Conservation (phyloP, 108 stramenopile species). For the Pseudonitzschia pungens region DNA sequence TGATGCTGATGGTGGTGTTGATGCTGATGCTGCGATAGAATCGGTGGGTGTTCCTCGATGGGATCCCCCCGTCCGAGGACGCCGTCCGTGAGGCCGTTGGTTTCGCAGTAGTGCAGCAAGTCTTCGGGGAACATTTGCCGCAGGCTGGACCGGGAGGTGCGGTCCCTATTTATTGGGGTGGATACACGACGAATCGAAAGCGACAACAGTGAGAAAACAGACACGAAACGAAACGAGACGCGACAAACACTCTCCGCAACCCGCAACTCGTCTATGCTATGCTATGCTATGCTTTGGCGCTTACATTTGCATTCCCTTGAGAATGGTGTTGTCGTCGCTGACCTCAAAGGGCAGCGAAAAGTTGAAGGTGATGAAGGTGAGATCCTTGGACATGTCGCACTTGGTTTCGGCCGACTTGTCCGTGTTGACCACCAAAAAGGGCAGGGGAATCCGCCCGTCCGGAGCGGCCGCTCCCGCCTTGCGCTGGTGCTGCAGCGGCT, state of each 20-base stretch:
- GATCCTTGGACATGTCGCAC: slow-evolving; percentile 89
- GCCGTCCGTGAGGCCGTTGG: slow-evolving; percentile 46
- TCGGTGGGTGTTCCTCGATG: background rate
- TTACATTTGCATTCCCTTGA: slow-evolving; percentile 89
- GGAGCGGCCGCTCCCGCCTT: background rate
- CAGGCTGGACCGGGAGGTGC: slow-evolving; percentile 43
- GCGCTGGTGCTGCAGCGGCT: background rate
- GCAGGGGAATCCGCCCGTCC: slow-evolving; percentile 77
- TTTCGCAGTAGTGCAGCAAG: slow-evolving; percentile 53
- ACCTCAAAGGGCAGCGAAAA: slow-evolving; percentile 92
- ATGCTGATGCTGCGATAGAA: background rate
- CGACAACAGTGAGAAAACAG: slow-evolving; percentile 15
- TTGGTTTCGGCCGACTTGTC: slow-evolving; percentile 77
- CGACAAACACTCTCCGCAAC: too few relatives aligned
- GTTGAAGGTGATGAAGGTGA: slow-evolving; percentile 88
- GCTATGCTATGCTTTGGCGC: too few relatives aligned
- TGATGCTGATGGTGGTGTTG: background rate
- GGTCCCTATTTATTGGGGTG: slow-evolving; percentile 46
- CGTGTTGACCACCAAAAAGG: slow-evolving; percentile 93
- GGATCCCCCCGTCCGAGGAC: slow-evolving; percentile 30
- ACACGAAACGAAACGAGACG: background rate
- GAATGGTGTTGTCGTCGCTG: slow-evolving; percentile 92
- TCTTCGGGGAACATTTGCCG: slow-evolving; percentile 61
- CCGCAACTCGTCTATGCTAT: too few relatives aligned
- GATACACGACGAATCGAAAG: background rate